Evolutionary conservation across 306 rosid genomes (phyloP).

Genomic region (Acacia crassicarpa): DNA sequence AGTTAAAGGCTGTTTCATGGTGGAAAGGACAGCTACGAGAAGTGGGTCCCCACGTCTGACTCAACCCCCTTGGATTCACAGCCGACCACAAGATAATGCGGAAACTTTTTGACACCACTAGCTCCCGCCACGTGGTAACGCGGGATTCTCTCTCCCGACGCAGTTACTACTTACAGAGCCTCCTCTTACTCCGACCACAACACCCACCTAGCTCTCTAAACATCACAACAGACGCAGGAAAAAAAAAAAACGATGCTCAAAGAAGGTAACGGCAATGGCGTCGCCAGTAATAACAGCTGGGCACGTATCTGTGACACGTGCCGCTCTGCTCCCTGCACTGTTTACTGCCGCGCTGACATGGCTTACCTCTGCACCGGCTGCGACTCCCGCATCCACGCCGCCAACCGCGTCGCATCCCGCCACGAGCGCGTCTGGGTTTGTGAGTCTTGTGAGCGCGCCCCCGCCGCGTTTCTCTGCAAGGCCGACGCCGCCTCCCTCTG

Average conservation of each 20-base stretch:
- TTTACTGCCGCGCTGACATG: slow-evolving; percentile 66
- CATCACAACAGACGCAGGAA: background rate
- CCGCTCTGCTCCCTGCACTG: slow-evolving; percentile 51
- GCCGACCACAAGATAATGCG: slow-evolving; percentile 70
- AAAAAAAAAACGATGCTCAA: slow-evolving; percentile 47
- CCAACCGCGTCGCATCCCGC: slow-evolving; percentile 51
- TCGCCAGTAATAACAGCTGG: slow-evolving; percentile 32
- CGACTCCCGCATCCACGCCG: slow-evolving; percentile 64
- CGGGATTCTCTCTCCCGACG: slow-evolving; percentile 46
- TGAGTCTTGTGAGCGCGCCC: slow-evolving; percentile 85
- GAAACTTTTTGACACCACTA: slow-evolving; percentile 51
- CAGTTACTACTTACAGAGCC: background rate
- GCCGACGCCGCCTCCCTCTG: slow-evolving; percentile 94
- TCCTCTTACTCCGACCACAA: background rate
- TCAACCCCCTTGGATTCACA: slow-evolving; percentile 15
- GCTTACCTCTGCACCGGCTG: slow-evolving; percentile 63
- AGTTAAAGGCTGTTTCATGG: background rate
- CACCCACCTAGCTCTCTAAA: background rate
- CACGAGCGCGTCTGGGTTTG: slow-evolving; percentile 92
- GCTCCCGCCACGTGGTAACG: slow-evolving; percentile 54
- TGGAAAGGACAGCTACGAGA: background rate
- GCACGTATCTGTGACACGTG: slow-evolving; percentile 76
- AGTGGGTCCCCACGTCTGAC: slow-evolving; percentile 34
- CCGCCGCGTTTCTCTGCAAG: slow-evolving; percentile 82
- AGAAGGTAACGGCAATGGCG: slow-evolving; percentile 15